These are phyloP conservation scores for Vaccinium macrocarpon DNA, from an alignment of 148 eudicot species.

Conservation along the genomic window DNA sequence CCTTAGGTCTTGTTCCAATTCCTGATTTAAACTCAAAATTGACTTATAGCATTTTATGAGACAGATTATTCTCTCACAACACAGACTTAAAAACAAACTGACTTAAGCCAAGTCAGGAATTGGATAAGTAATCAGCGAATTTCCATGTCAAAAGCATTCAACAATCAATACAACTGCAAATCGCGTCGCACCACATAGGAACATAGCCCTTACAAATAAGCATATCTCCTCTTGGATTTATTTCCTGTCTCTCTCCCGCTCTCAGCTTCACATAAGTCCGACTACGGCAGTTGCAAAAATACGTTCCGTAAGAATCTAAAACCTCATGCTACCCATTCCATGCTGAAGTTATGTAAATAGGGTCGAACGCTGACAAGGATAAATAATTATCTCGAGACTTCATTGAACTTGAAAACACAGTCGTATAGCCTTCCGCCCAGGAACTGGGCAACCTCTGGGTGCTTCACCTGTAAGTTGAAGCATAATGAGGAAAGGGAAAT, in stretches of 20 bases:
- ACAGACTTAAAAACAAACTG: too few species aligned
- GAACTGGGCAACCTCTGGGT: conserved; percentile 94
- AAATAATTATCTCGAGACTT: conserved; percentile 34
- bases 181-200: neutral
- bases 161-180: neutral
- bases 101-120: too few species aligned
- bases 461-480: conserved; percentile 65
- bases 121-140: neutral
- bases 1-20: too few species aligned
- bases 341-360: conserved; percentile 8
- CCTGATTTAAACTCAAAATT: too few species aligned
- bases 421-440: conserved; percentile 96
- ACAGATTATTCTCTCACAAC: too few species aligned
- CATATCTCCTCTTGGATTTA: neutral
- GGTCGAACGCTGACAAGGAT: neutral
- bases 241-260: neutral
- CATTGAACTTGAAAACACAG: conserved; percentile 91
- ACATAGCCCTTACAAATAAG: neutral
- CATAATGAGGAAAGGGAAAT: neutral
- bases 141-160: neutral
- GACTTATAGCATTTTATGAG: too few species aligned
- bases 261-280: neutral
- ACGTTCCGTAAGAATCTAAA: conserved; percentile 9
- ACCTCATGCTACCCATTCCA: neutral
- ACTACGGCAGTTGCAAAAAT: neutral